Evolutionary conservation across 2,329 filamentous ascomycete species (phyloP).

Genomic region (Trichoderma lentiforme): DNA sequence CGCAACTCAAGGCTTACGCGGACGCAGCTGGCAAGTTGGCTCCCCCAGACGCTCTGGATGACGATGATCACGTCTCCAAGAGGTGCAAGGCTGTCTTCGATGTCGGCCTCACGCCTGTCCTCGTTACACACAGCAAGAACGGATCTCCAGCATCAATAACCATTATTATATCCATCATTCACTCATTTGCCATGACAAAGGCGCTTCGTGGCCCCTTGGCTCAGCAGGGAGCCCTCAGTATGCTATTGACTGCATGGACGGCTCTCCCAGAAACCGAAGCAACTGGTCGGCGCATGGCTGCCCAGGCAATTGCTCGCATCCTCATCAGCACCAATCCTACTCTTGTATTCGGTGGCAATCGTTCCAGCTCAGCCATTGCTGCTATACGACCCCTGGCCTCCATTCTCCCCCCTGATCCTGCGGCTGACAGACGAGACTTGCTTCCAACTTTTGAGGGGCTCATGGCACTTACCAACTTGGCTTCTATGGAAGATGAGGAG

Average conservation of each 20-base stretch:
- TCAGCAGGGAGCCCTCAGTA: conserved; percentile 88
- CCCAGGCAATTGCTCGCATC: conserved; percentile 79
- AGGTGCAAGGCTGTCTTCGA: conserved; percentile 79
- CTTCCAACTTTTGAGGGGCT: conserved; percentile 87
- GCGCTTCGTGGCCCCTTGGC: conserved; percentile 75
- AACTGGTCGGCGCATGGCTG: conserved; percentile 56
- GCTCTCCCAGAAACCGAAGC: conserved; percentile 54
- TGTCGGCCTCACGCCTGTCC: conserved; percentile 69
- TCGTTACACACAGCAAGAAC: conserved; percentile 72
- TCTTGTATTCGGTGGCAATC: conserved; percentile 76
- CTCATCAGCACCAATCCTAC: conserved; percentile 82
- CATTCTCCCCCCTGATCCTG: conserved; percentile 65
- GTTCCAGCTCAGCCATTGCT: conserved; percentile 69
- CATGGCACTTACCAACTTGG: conserved; percentile 90
- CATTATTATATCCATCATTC: conserved; percentile 72
- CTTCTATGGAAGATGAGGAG: conserved; percentile 69
- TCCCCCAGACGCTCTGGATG: conserved; percentile 64
- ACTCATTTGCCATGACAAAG: conserved; percentile 71
- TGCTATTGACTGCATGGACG: conserved; percentile 70
- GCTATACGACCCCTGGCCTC: conserved; percentile 79
- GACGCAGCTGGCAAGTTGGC: conserved; percentile 70
- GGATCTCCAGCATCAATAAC: conserved; percentile 67
- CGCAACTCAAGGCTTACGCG: conserved; percentile 89
- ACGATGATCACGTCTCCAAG: conserved; percentile 69
- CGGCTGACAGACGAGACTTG: conserved; percentile 66